Evolutionary conservation across 2,329 filamentous ascomycete species (phyloP).

Genomic region (Sordariomycetes sp.): DNA sequence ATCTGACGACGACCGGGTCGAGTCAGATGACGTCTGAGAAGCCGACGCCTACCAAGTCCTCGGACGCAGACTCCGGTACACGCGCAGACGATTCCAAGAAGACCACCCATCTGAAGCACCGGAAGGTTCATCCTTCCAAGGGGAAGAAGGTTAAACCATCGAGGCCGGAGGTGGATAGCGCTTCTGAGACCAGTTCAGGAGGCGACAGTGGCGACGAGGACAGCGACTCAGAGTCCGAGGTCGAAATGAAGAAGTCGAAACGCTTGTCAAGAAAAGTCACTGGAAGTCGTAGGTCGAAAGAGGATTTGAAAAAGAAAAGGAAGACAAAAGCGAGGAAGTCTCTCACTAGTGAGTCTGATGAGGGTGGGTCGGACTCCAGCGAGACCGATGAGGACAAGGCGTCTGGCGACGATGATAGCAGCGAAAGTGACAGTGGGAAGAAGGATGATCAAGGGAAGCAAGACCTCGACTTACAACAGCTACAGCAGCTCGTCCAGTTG

Average conservation of each 20-base stretch:
- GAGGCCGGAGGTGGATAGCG: not conserved
- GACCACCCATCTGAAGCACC: not conserved
- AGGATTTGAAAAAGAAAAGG: not conserved
- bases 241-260: constrained; percentile 2
- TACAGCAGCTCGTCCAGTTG: not conserved
- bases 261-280: not conserved
- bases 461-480: not conserved
- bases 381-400: not conserved
- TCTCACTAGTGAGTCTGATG: not conserved
- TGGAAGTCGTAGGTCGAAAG: not conserved
- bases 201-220: constrained; percentile 2
- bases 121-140: not conserved
- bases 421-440: not conserved
- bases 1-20: not conserved
- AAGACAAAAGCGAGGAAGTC: not conserved
- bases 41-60: not conserved
- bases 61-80: not conserved
- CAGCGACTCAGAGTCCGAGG: not conserved
- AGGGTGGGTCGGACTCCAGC: not conserved
- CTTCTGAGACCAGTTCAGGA: not conserved
- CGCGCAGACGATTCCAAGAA: not conserved
- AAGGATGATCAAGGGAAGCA: not conserved
- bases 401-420: not conserved
- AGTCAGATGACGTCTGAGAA: not conserved
- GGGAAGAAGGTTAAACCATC: not conserved